A percentile compares a stretch with the other conserved stretches of the same genome.
Evolutionary conservation across 164 flowering plant species (phyloP).

Genomic region (Euptelea pleiosperma): DNA sequence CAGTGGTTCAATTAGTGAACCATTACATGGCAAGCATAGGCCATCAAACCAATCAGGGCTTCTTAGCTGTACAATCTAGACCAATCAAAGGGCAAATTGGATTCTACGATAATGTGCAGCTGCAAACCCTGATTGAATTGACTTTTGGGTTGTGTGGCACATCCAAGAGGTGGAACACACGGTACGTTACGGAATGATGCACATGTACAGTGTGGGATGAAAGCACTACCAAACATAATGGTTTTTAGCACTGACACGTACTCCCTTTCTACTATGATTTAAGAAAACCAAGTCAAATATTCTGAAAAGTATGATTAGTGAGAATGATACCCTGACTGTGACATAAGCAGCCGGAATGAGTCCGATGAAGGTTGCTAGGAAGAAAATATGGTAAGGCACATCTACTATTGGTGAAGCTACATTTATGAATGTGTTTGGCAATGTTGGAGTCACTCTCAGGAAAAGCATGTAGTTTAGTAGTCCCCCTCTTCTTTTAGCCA

Average conservation of each 20-base stretch:
- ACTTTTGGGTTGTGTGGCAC: too few relatives aligned
- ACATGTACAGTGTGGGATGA: too few relatives aligned
- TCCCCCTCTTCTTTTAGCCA: slow-evolving; percentile 66
- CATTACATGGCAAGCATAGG: too few relatives aligned
- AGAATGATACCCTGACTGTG: slow-evolving; percentile 73
- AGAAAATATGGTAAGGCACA: slow-evolving; percentile 86
- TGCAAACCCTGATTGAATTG: too few relatives aligned
- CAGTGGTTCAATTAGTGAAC: too few relatives aligned
- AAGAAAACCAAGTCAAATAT: neutral
- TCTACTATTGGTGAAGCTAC: slow-evolving; percentile 95
- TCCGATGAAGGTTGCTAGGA: slow-evolving; percentile 78
- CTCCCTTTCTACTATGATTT: neutral
- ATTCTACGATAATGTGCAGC: too few relatives aligned
- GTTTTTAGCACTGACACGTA: too few relatives aligned
- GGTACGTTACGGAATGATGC: neutral
- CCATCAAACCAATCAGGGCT: too few relatives aligned
- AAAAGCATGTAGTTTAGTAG: slow-evolving; percentile 95
- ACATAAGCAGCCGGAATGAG: slow-evolving; percentile 93
- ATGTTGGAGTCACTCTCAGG: slow-evolving; percentile 87
- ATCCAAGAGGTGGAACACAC: too few relatives aligned
- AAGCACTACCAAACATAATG: too few relatives aligned
- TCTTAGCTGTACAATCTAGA: too few relatives aligned
- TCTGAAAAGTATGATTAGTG: neutral
- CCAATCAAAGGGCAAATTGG: neutral
- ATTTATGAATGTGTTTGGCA: slow-evolving; percentile 93